Evolutionary conservation across 345 rosid species (phyloP).

Genomic region (Sonneratia caseolaris): DNA sequence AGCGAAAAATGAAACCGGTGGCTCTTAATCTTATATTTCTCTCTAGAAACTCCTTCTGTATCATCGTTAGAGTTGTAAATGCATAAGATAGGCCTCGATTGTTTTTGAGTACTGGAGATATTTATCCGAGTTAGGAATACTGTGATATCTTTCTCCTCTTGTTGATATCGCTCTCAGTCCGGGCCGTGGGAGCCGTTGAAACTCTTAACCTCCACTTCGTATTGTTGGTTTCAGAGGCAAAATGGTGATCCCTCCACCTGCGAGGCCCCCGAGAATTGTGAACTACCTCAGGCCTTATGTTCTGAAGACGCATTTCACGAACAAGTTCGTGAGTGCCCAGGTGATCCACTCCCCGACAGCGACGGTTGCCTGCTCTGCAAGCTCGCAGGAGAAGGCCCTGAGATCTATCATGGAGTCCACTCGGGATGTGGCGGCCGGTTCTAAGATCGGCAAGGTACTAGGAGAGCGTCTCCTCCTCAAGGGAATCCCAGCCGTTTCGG

Average conservation of each 20-base stretch:
- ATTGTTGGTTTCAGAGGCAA: conserved; percentile 12
- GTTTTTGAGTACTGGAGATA: no score
- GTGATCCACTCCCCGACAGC: conserved; percentile 75
- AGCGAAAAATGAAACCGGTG: no score
- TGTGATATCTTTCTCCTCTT: no score
- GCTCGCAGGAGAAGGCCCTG: conserved; percentile 70
- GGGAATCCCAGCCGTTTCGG: conserved; percentile 58
- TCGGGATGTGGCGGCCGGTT: conserved; percentile 80
- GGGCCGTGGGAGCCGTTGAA: no score
- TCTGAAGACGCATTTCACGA: conserved; percentile 66
- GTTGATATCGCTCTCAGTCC: no score
- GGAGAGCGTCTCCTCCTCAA: conserved; percentile 61
- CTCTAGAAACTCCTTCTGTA: no score
- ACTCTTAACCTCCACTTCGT: neutral
- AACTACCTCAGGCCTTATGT: conserved; percentile 63
- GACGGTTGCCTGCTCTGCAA: conserved; percentile 65
- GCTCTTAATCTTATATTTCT: no score
- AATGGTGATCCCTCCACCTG: conserved; percentile 67
- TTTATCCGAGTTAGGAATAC: no score
- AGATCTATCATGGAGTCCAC: conserved; percentile 49
- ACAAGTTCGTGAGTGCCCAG: conserved; percentile 65
- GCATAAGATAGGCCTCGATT: no score
- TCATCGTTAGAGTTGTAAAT: no score
- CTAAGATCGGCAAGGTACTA: conserved; percentile 67
- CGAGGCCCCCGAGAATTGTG: conserved; percentile 46